Conservation (phyloP, 768 basidiomycete species). For the Pleurotus sapidus region DNA sequence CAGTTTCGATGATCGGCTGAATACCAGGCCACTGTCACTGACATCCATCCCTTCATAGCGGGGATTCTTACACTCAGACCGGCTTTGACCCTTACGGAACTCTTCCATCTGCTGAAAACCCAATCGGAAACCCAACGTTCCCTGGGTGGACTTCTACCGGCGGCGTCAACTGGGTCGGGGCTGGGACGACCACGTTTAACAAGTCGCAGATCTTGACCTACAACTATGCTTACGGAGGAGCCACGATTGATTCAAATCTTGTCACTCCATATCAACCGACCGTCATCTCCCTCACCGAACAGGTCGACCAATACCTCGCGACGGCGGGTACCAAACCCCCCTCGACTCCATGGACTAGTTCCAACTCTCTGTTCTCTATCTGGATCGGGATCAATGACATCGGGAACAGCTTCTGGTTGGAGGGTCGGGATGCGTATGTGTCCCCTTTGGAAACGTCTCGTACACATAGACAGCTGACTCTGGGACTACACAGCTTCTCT, state of each 20-base stretch:
- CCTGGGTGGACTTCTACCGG: conserved; percentile 53
- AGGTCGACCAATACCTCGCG: conserved; percentile 58
- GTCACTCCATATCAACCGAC: conserved; percentile 51
- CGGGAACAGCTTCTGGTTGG: conserved; percentile 49
- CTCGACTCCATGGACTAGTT: conserved; percentile 51
- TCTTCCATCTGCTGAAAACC: conserved; percentile 42
- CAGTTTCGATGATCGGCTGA: neutral
- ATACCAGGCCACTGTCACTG: too few species aligned
- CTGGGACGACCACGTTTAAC: conserved; percentile 49
- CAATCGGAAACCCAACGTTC: conserved; percentile 52
- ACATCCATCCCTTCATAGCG: conserved; percentile 26
- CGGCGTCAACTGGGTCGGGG: conserved; percentile 61
- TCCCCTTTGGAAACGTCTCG: neutral
- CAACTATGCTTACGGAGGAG: conserved; percentile 66
- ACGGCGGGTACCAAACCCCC: conserved; percentile 45
- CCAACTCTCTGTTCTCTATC: conserved; percentile 57
- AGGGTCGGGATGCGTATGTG: conserved; percentile 48
- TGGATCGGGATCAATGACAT: conserved; percentile 77
- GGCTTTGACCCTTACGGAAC: conserved; percentile 40
- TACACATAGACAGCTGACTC: neutral
- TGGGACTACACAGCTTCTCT: conserved; percentile 34
- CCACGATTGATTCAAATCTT: conserved; percentile 57
- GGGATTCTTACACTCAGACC: conserved; percentile 60
- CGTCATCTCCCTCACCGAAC: conserved; percentile 54
- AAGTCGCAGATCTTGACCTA: conserved; percentile 53